A percentile compares a stretch with the other conserved stretches of the same genome.
phyloP scores from a whole-genome alignment of 2,329 filamentous ascomycete genomes.

The Magnaporthiopsis rhizophila region DNA sequence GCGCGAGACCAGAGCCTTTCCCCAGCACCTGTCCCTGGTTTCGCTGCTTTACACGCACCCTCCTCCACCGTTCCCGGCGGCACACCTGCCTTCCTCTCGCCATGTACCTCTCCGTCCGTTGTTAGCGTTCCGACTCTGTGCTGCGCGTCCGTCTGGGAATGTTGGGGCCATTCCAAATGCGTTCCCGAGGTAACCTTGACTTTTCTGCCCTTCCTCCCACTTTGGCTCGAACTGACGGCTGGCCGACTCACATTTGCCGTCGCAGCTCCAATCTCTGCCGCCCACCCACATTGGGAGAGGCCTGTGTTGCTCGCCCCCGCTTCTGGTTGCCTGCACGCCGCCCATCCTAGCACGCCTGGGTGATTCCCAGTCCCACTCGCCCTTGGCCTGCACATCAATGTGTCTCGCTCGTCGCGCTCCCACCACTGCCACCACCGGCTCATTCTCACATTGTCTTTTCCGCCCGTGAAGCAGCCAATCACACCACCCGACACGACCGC shows the following conservation, averaged over 20 bases:
- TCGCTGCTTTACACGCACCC: conserved; percentile 19
- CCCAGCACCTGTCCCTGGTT: conserved; percentile 33
- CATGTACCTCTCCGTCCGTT: conserved; percentile 6
- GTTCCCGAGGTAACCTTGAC: conserved; percentile 1
- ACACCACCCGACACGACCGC: neutral
- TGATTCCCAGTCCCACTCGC: neutral
- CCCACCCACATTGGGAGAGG: neutral
- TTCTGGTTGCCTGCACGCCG: neutral
- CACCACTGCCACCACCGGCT: neutral
- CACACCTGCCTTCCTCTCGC: neutral
- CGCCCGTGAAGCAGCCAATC: neutral
- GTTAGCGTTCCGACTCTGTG: conserved; percentile 10
- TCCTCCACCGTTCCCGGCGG: neutral
- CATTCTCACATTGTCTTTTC: neutral
- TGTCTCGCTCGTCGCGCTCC: neutral
- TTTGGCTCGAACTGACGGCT: conserved; percentile 7
- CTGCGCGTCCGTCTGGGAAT: conserved; percentile 4
- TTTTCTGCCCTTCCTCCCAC: conserved; percentile 3
- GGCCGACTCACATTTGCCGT: conserved; percentile 8
- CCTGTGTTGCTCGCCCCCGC: neutral
- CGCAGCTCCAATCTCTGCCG: conserved; percentile 16
- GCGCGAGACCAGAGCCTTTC: conserved; percentile 19
- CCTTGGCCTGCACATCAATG: neutral
- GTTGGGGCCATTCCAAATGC: neutral
- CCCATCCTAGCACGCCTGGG: neutral